Conservation (phyloP, 2,329 filamentous ascomycete genomes). For the Claviceps citrina region DNA sequence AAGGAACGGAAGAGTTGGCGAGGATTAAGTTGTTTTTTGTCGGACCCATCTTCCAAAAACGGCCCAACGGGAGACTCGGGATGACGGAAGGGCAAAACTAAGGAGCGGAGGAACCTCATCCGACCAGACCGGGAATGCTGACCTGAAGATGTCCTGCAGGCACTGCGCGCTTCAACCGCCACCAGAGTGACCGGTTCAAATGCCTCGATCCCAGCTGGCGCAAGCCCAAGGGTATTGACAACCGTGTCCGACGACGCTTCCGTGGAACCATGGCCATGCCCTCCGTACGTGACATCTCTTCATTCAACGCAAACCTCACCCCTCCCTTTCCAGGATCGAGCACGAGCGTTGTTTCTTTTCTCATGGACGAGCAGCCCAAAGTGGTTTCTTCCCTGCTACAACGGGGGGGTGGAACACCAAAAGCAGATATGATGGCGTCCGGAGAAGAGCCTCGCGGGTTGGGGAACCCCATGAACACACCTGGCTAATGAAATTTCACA, state of each 20-base stretch:
- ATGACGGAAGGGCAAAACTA: background rate
- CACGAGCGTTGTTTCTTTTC: background rate
- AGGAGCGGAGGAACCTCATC: background rate
- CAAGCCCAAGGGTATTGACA: slow-evolving; percentile 99
- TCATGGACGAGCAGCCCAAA: background rate
- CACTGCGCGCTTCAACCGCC: slow-evolving; percentile 89
- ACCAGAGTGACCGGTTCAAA: slow-evolving; percentile 96
- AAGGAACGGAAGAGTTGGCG: too few relatives aligned
- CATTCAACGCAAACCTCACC: background rate
- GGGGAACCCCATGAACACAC: background rate
- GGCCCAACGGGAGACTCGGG: background rate
- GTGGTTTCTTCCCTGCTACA: background rate
- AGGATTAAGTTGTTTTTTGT: too few relatives aligned
- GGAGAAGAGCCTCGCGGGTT: too few relatives aligned
- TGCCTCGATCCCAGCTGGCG: slow-evolving; percentile 83
- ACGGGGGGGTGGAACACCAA: background rate
- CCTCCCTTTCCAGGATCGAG: background rate
- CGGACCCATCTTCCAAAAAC: too few relatives aligned
- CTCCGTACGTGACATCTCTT: slow-evolving; percentile 54
- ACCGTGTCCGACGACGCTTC: slow-evolving; percentile 92
- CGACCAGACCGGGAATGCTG: slow-evolving; percentile 17
- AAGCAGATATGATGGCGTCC: too few relatives aligned
- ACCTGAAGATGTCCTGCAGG: slow-evolving; percentile 36
- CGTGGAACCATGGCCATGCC: slow-evolving; percentile 92
- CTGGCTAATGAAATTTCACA: slow-evolving; percentile 22